phyloP scores from a whole-genome alignment of 2,329 filamentous ascomycete genomes.

The Colletotrichum tanaceti region DNA sequence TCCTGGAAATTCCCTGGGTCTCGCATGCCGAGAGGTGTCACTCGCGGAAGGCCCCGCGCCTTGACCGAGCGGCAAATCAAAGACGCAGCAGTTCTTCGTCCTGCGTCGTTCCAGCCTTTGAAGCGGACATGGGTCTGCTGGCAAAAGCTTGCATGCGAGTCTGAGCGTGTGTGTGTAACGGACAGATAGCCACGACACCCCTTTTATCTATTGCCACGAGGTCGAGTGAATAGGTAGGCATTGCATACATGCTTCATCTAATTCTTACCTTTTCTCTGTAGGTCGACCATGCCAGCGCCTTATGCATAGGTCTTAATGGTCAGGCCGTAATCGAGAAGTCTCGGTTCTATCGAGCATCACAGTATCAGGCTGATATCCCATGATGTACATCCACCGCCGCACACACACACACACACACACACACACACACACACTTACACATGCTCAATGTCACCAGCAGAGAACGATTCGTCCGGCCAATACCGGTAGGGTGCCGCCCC shows the following conservation, averaged over 20 bases:
- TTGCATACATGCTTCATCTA: conserved; percentile 15
- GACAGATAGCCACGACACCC: neutral
- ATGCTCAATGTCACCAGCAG: neutral
- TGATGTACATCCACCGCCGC: no score
- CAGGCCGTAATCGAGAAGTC: neutral
- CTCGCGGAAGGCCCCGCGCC: neutral
- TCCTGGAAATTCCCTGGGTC: conserved; percentile 18
- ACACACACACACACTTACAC: neutral
- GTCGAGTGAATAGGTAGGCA: conserved; percentile 18
- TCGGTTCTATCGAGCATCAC: neutral
- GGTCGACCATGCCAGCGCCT: neutral
- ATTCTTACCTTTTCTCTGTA: neutral
- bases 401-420: no score
- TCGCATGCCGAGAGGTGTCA: conserved; percentile 30
- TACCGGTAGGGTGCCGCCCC: neutral
- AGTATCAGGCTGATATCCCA: neutral
- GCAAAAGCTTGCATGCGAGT: neutral
- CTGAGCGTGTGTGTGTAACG: neutral
- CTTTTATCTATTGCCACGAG: neutral
- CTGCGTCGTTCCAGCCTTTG: neutral
- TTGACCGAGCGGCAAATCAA: neutral
- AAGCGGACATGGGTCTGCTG: neutral
- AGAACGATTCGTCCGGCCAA: neutral
- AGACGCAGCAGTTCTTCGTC: neutral
- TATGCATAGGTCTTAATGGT: conserved; percentile 8